These are phyloP conservation scores for Ascobolus immersus DNA, from an alignment of 495 filamentous ascomycete species.

Conservation along the genomic window DNA sequence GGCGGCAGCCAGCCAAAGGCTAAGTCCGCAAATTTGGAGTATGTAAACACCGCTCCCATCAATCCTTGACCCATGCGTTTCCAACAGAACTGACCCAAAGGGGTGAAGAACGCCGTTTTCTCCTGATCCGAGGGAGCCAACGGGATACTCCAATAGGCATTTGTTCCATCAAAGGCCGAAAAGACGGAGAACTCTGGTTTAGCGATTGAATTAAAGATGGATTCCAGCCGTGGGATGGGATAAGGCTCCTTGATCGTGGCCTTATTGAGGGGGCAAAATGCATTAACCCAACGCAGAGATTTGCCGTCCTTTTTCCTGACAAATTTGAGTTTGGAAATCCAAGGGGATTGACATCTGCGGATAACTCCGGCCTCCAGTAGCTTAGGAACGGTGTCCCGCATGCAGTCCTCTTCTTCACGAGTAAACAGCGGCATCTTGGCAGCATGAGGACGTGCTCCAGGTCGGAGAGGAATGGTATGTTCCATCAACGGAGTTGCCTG, in stretches of 20 bases:
- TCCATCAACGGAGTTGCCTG: not conserved
- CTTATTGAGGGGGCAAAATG: not conserved
- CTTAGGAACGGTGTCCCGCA: not conserved
- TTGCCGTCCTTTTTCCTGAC: not conserved
- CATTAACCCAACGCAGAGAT: slow-evolving; percentile 1
- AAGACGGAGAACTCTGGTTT: not conserved
- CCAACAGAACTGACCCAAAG: slow-evolving; percentile 1
- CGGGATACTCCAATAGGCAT: not conserved
- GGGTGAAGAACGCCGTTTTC: slow-evolving; percentile 2
- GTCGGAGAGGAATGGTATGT: not conserved
- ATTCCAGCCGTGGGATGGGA: not conserved
- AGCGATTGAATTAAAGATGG: not conserved
- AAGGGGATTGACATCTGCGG: not conserved
- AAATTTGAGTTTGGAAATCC: not conserved
- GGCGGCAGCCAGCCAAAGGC: not conserved
- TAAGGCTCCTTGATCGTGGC: not conserved
- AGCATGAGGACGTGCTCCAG: not conserved
- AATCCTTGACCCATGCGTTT: slow-evolving; percentile 1
- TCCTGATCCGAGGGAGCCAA: slow-evolving; percentile 1
- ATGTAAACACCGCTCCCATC: not conserved
- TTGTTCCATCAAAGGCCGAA: not conserved
- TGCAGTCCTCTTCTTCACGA: not conserved
- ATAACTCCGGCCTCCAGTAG: slow-evolving; percentile 1
- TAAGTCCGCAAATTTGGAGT: slow-evolving; percentile 1
- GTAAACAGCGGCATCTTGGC: not conserved